Evolutionary conservation across 192 early-diverging fungal species (phyloP).

Genomic region (Backusella mclennaniae): DNA sequence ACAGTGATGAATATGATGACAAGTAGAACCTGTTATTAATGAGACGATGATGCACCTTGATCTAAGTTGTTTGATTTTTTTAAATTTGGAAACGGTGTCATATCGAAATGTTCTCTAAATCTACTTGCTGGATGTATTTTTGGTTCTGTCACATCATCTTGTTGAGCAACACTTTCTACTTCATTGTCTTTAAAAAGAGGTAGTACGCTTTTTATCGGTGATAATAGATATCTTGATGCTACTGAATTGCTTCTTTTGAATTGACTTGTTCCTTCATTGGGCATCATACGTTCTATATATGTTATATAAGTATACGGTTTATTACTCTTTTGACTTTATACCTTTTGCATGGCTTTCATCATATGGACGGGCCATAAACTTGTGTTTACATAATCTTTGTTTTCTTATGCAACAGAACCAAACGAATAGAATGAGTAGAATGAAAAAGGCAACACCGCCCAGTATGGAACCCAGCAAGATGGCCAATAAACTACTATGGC

Average conservation of each 20-base stretch:
- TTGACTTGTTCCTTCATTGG: not conserved
- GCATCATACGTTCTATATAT: not conserved
- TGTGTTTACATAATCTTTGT: not conserved
- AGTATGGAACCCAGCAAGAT: not conserved
- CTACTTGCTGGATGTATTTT: not conserved
- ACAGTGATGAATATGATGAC: not conserved
- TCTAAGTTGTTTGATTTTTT: conserved; percentile 2
- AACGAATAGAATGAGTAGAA: not conserved
- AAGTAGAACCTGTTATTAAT: not conserved
- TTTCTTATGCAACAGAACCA: conserved; percentile 4
- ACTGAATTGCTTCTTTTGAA: not conserved
- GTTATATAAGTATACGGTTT: too few species aligned
- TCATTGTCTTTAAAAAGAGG: not conserved
- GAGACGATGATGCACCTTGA: not conserved
- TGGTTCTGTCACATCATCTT: not conserved
- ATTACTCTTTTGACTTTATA: not conserved
- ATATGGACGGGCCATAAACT: not conserved
- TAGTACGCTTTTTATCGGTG: not conserved
- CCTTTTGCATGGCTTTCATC: not conserved
- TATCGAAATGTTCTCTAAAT: conserved; percentile 4
- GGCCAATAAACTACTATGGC: not conserved
- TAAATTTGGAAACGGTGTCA: not conserved
- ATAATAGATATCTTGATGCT: not conserved
- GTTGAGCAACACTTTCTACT: not conserved
- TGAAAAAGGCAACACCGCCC: not conserved